These are phyloP conservation scores for Vararia minispora DNA, from an alignment of 768 basidiomycete species.

Conservation along the genomic window DNA sequence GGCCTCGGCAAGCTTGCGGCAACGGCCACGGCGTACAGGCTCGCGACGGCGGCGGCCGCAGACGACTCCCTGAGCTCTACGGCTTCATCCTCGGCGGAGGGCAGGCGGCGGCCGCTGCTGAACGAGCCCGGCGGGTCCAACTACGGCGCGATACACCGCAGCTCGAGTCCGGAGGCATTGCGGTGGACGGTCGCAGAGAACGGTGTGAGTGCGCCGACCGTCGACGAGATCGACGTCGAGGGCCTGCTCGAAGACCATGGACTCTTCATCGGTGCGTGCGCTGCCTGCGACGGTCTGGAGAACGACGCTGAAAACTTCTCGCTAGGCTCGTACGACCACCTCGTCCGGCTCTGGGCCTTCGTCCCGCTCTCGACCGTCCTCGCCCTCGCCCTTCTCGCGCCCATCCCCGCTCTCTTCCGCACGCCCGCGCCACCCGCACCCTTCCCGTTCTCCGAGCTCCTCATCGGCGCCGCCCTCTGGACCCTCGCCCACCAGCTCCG, in stretches of 20 bases:
- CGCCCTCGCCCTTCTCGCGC: conserved; percentile 37
- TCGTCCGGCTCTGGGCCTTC: conserved; percentile 38
- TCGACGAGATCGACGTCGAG: conserved; percentile 6
- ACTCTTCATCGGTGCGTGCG: conserved; percentile 11
- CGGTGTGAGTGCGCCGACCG: too few relatives aligned
- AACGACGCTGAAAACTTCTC: conserved; percentile 5
- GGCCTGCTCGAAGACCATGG: conserved; percentile 10
- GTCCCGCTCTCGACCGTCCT: conserved; percentile 22
- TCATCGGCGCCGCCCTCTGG: conserved; percentile 53
- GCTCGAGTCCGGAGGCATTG: too few relatives aligned
- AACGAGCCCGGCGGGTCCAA: too few relatives aligned
- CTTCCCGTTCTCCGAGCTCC: conserved; percentile 53
- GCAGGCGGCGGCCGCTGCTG: too few relatives aligned
- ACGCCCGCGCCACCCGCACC: conserved; percentile 23
- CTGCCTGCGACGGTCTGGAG: neutral
- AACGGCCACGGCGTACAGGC: too few relatives aligned
- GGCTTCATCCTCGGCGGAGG: too few relatives aligned
- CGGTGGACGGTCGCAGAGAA: too few relatives aligned
- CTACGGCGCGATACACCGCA: too few relatives aligned
- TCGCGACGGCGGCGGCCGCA: too few relatives aligned
- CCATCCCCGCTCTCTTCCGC: conserved; percentile 40
- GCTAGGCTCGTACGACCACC: conserved; percentile 50
- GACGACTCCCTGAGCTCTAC: too few relatives aligned
- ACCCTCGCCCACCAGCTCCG: conserved; percentile 44
- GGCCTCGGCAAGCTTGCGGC: too few relatives aligned